Base-by-base conservation (phyloP, 495 filamentous ascomycete species). In the Glonium stellatum region DNA sequence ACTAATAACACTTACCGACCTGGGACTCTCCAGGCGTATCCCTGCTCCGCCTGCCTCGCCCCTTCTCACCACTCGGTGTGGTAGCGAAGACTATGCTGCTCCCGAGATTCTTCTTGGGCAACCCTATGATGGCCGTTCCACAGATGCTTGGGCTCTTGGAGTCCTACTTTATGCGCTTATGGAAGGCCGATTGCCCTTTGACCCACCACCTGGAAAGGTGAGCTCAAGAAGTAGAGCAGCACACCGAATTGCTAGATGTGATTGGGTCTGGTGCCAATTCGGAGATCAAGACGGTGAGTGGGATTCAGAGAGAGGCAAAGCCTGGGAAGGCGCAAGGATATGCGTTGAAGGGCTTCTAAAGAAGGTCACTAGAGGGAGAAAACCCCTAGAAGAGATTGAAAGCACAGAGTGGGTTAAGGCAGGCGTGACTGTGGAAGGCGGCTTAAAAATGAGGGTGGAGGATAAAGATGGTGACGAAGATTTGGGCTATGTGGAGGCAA, bases 91-190 rank as follows among this genome's bases (percentile, higher is more conserved):
- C 76, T 98, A 98, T 68, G 95, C 93, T 3, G 90, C 93, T 0
- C 93, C 93, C 0, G 93, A 98, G 71, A 88, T 98, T 47, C 85
- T 98, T 22, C 89, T 98, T 79, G 90, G 90, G 19, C 90, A 95
- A 68, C 81, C 90, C 5, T 98, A 98, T 69, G 93, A 98, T 70
- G 93, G 95, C 36, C 90, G 95, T 19, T 79, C 83, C 6, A 92
- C 89, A 3, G 93, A 98, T 67, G 90, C 91, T 19, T 98, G 93
- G 93, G 92, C 92, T 0, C 80, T 97, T 5, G 93, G 93, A 50
- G 93, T 98, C 2, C 74, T 96, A 9, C 81, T 97, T 0, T 98
- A 97, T 69, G 90, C 95, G 9, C 83, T 97, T 21, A 85, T 98
- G 75, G 93, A 98, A 74, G 87, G 85, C 22, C 81, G 92, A 47